Percentiles rank a stretch among this genome's conserved stretches.
Conservation (phyloP, 2,329 filamentous ascomycete species). For the Colletotrichum paranaense region DNA sequence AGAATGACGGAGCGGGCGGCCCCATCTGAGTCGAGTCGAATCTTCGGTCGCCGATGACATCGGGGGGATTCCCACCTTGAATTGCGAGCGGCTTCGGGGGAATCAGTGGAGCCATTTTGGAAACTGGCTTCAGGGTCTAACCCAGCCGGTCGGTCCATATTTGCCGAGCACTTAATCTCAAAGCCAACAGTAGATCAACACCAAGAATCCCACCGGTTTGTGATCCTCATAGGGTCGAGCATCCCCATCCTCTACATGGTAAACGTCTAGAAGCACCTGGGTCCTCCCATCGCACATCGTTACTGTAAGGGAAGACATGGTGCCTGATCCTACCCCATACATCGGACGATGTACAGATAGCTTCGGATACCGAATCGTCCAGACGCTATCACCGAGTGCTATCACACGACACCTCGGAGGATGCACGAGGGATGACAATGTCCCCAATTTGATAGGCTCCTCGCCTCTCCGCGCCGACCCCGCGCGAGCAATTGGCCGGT, state of each 20-base stretch:
- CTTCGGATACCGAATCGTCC: background rate
- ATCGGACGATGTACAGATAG: slow-evolving; percentile 7
- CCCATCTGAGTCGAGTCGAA: background rate
- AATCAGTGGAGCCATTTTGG: background rate
- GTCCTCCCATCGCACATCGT: no score
- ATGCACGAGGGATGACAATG: slow-evolving; percentile 15
- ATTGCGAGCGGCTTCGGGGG: background rate
- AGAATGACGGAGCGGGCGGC: background rate
- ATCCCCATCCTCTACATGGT: no score
- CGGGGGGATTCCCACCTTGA: background rate
- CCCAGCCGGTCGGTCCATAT: background rate
- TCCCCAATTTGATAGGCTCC: slow-evolving; percentile 13
- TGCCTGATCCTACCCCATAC: background rate
- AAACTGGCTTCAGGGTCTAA: background rate
- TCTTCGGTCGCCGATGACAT: background rate
- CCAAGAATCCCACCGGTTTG: background rate
- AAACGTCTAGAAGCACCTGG: background rate
- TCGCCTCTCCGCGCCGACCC: background rate
- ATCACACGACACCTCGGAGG: slow-evolving; percentile 7
- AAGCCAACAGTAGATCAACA: background rate
- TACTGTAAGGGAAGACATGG: background rate
- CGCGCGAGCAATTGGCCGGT: background rate
- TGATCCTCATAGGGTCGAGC: background rate
- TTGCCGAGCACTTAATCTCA: background rate
- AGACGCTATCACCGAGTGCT: background rate